These are phyloP conservation scores for Backusella westeae DNA, from an alignment of 192 early-diverging fungal genomes.

Conservation along the genomic window DNA sequence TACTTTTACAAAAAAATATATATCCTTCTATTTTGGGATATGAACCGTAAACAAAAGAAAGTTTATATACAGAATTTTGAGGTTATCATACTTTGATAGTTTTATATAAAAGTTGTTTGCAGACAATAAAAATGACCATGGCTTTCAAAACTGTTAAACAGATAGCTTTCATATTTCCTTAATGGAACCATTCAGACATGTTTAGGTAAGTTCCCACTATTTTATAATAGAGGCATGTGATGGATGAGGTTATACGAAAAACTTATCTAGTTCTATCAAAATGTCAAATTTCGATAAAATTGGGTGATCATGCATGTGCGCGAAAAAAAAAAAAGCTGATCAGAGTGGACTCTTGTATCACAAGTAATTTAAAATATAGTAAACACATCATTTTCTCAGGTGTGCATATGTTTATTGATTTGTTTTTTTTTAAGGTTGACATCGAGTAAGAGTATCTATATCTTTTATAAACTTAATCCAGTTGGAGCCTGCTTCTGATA, in stretches of 20 bases:
- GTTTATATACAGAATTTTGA: too few relatives aligned
- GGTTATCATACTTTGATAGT: too few relatives aligned
- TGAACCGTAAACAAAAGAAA: neutral
- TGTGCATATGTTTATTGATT: neutral
- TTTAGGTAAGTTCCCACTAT: too few relatives aligned
- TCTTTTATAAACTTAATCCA: neutral
- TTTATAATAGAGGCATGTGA: neutral
- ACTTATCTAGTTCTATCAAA: neutral
- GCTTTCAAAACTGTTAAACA: neutral
- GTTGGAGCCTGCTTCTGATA: neutral
- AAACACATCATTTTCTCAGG: neutral
- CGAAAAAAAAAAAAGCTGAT: neutral
- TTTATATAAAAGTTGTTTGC: too few relatives aligned
- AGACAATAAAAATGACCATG: too few relatives aligned
- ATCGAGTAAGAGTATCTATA: neutral
- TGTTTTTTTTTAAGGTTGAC: too few relatives aligned
- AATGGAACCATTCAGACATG: neutral
- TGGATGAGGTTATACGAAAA: neutral
- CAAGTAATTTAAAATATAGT: neutral
- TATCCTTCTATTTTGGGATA: neutral
- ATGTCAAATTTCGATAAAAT: constrained; percentile 4
- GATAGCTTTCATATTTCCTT: too few relatives aligned
- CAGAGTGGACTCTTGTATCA: neutral
- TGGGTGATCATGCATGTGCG: neutral
- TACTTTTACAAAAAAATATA: neutral